Conservation (phyloP, 2,329 filamentous ascomycete genomes). For the Aspergillus sp. region DNA sequence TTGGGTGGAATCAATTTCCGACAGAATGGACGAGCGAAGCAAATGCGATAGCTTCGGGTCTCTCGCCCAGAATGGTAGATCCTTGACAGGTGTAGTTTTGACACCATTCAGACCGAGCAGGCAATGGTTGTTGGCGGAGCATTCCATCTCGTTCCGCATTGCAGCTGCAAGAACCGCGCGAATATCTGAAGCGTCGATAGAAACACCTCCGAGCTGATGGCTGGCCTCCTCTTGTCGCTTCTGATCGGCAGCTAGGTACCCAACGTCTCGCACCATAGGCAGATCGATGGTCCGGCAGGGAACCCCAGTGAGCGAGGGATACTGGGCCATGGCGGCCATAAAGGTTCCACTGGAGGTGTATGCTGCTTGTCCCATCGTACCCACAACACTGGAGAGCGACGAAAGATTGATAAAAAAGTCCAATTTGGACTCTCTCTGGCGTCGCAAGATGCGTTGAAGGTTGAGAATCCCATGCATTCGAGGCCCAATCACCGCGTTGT, state of each 20-base stretch:
- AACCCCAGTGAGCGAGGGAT: conserved; percentile 20
- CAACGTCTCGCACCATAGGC: conserved; percentile 17
- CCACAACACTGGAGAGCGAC: conserved; percentile 21
- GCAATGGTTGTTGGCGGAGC: conserved; percentile 44
- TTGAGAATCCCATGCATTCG: conserved; percentile 23
- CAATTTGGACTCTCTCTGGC: conserved; percentile 4
- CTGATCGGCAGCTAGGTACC: conserved; percentile 15
- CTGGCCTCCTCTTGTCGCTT: conserved; percentile 16
- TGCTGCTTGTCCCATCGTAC: conserved; percentile 21
- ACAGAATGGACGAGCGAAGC: not conserved
- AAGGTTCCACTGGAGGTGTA: conserved; percentile 22
- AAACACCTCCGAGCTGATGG: conserved; percentile 18
- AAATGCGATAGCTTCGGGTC: conserved; percentile 24
- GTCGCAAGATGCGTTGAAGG: conserved; percentile 18
- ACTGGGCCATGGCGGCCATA: conserved; percentile 21
- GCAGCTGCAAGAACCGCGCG: conserved; percentile 48
- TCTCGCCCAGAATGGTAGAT: conserved; percentile 43
- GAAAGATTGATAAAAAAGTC: conserved; percentile 25
- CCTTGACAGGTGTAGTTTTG: conserved; percentile 2
- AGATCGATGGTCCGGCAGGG: conserved; percentile 24
- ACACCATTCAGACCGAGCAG: conserved; percentile 49
- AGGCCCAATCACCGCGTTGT: conserved; percentile 7
- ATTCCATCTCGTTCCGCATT: conserved; percentile 40
- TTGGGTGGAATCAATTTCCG: conserved; percentile 30
- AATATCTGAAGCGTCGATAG: conserved; percentile 44